Base-by-base conservation (phyloP, 345 rosid species). In the Eucalyptus viminalis region DNA sequence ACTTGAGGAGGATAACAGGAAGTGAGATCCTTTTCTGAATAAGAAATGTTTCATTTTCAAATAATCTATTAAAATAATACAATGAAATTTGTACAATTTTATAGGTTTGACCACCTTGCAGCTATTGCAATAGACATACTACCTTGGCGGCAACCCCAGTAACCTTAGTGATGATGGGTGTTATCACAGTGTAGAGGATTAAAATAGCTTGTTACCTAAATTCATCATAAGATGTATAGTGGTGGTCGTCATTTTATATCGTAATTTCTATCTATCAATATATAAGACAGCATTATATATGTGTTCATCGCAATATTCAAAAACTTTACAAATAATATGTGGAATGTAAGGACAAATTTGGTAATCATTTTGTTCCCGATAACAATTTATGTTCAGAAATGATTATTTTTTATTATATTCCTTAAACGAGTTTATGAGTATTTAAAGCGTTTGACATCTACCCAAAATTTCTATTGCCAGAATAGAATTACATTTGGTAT, bases 361-460 rank as follows among this genome's bases (percentile, higher is more conserved):
- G 58, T 53, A 53, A 53, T 4, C 1, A 53, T 19, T 53, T 53
- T 53, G 4, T 19, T 53, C 2, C 2, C 10, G 0, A 19, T 0
- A 53, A 53, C 0, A 53, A 53, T 53, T 53, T 53, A 3, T 53
- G 2, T 53, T 53, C 10, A 19, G 0, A 53, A 53, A 53, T 19
- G 2, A 19, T 53, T 53, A 0, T 50, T 53, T 53, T 53, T 0
- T 53, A 19, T 53, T 53, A 8, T 53, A 53, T 53, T 53, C 10
- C 24, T 19, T 53, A 0, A 53, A 53, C 5, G 1, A 53, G 10
- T 53, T 53, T 19, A 0, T 3, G 0, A 19, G 11, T 4, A 19
- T 53, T 53, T 53, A 53, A 53, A 53, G 11, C 10, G 24, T 19
- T 53, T 53, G 24, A 53, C 58, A 53, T 3, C 11, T 53, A 53